Percentiles rank a stretch among this genome's conserved stretches.
These are phyloP conservation scores for Bruguiera parviflora DNA, from an alignment of 345 rosid species.

Conservation along the genomic window DNA sequence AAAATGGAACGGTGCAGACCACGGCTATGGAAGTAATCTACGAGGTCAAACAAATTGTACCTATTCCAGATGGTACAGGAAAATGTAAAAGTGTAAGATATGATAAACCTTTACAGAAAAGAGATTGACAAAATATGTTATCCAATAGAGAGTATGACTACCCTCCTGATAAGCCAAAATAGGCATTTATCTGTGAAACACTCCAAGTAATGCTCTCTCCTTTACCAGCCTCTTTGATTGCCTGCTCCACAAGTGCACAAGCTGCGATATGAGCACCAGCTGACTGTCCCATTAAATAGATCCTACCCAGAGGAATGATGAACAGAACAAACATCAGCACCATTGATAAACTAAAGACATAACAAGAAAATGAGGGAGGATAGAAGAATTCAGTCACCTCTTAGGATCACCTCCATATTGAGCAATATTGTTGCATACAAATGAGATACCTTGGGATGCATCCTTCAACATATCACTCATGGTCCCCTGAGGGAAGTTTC, in stretches of 20 bases:
- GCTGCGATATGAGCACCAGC: slow-evolving; percentile 99
- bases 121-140: not conserved
- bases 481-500: slow-evolving; percentile 97
- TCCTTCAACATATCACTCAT: slow-evolving; percentile 89
- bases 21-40: slow-evolving; percentile 80
- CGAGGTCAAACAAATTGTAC: slow-evolving; percentile 78
- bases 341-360: not conserved
- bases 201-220: slow-evolving; percentile 80
- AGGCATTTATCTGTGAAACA: slow-evolving; percentile 73
- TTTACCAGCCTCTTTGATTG: slow-evolving; percentile 76
- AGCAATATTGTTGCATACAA: slow-evolving; percentile 68
- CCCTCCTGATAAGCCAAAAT: slow-evolving; percentile 98
- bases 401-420: slow-evolving; percentile 93
- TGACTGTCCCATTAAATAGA: slow-evolving; percentile 96
- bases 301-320: slow-evolving; percentile 40
- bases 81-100: not conserved
- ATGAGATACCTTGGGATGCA: slow-evolving; percentile 90
- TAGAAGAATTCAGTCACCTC: slow-evolving; percentile 39
- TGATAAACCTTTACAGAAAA: not conserved
- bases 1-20: slow-evolving; percentile 84
- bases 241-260: slow-evolving; percentile 85
- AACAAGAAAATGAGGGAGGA: slow-evolving; percentile 9
- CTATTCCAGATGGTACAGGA: slow-evolving; percentile 37
- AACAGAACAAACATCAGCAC: not conserved
- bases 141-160: slow-evolving; percentile 18